Evolutionary conservation across 1,284 basidiomycete genomes (phyloP), one percentile per base, ranked within the genome.

Genomic region (Microstroma glucosiphilum): DNA sequence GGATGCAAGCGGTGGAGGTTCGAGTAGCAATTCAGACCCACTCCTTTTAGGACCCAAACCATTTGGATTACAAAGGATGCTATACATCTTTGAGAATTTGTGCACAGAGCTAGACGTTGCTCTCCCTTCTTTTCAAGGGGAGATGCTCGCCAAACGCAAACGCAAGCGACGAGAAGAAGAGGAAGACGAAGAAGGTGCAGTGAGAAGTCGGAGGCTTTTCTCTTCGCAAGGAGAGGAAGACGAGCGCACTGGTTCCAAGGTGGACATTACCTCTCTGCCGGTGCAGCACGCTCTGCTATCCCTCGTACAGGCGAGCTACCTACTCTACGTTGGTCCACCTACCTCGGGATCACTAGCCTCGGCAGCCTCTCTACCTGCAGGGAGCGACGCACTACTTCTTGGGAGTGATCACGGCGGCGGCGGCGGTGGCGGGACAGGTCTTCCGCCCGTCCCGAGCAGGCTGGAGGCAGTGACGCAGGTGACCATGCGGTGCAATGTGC

Each of bases 61-160:
- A 13, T 54, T 54, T 25, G 13, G 21, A 13, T 7, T 26, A 6
- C 51, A 54, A 21, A 54, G 51, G 51, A 54, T 54, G 51, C 51
- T 54, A 8, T 54, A 54, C 25, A 19, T 54, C 21, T 54, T 21
- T 26, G 21, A 54, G 25, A 54, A 54, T 13, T 21, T 54, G 17
- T 54, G 51, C 51, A 25, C 15, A 13, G 51, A 54, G 51, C 26
- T 54, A 6, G 51, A 25, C 25, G 46, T 48, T 48, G 46, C 46
- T n/a, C n/a, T n/a, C 12, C 46, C 46, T 48, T 23, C n/a, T 23
- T 48, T n/a, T 23, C 46, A 48, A 12, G 23, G 3, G 46, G 46
- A 48, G 4, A 23, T 48, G 46, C n/a, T 23, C 23, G 46, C 46
- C 11, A 48, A 12, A 48, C 46, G 46, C 4, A 48, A 23, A 12